Evolutionary conservation across 176 grass and related monocot genomes (phyloP).

Genomic region (Hyparrhenia diplandra): DNA sequence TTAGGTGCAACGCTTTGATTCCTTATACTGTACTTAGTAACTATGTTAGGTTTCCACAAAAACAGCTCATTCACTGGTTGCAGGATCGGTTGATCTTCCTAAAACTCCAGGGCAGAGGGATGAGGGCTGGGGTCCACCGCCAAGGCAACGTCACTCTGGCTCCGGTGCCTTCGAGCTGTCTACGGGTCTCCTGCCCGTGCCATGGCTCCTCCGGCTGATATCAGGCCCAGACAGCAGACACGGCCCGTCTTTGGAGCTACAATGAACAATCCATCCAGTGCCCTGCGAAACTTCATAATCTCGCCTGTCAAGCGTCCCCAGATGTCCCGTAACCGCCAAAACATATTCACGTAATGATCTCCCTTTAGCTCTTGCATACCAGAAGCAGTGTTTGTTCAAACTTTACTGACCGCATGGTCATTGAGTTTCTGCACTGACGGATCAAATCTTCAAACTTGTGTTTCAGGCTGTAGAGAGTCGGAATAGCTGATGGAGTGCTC

Average conservation of each 20-base stretch:
- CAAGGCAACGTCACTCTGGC: conserved; percentile 34
- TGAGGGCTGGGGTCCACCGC: conserved; percentile 57
- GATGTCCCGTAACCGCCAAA: conserved; percentile 29
- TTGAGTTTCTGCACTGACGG: conserved; percentile 18
- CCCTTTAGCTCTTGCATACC: not conserved
- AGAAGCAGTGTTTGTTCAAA: not conserved
- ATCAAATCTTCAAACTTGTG: conserved; percentile 11
- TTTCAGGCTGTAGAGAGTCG: conserved; percentile 55
- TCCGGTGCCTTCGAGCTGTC: conserved; percentile 57
- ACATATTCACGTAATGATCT: conserved; percentile 58
- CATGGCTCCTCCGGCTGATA: conserved; percentile 42
- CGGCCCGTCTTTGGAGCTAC: conserved; percentile 41
- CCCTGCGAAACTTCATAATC: conserved; percentile 63
- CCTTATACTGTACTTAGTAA: conserved; percentile 15
- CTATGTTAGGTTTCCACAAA: conserved; percentile 56
- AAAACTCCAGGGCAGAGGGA: conserved; percentile 83
- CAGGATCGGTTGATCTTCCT: conserved; percentile 70
- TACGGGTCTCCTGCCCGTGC: conserved; percentile 41
- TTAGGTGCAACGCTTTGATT: not conserved
- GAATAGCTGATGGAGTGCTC: conserved; percentile 10
- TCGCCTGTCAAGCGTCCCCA: conserved; percentile 60
- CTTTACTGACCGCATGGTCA: not conserved
- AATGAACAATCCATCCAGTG: conserved; percentile 38
- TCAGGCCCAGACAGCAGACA: conserved; percentile 42
- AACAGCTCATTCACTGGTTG: conserved; percentile 81